Percentiles rank a stretch among this genome's conserved stretches.
Conservation (phyloP, 2,329 filamentous ascomycete genomes). For the Penicillium sp. region DNA sequence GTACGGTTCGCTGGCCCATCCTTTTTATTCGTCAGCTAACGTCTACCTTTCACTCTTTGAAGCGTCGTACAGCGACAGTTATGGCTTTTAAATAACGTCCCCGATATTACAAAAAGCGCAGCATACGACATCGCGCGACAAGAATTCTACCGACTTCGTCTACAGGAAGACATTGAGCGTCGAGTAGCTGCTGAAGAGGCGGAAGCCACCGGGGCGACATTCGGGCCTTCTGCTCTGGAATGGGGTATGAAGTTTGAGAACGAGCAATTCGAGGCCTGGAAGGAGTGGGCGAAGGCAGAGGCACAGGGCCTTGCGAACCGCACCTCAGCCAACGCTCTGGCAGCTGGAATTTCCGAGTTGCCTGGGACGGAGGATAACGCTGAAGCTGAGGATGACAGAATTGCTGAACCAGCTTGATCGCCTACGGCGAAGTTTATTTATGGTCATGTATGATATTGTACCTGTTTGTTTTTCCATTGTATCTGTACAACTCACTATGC, state of each 20-base stretch:
- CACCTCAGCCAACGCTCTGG: slow-evolving; percentile 41
- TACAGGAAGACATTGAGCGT: slow-evolving; percentile 79
- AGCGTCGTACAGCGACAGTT: slow-evolving; percentile 93
- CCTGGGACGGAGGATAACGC: slow-evolving; percentile 47
- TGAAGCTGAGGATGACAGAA: slow-evolving; percentile 23
- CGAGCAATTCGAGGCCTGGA: slow-evolving; percentile 80
- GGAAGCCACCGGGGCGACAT: slow-evolving; percentile 81
- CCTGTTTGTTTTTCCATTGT: slow-evolving; percentile 12
- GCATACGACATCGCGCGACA: slow-evolving; percentile 88
- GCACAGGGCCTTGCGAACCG: slow-evolving; percentile 44
- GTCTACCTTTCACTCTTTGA: slow-evolving; percentile 17
- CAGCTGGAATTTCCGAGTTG: slow-evolving; percentile 49
- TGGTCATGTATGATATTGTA: slow-evolving; percentile 27
- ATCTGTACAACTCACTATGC: slow-evolving; percentile 4
- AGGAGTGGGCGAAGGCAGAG: slow-evolving; percentile 71
- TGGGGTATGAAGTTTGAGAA: slow-evolving; percentile 84
- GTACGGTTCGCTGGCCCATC: slow-evolving; percentile 53
- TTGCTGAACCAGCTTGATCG: slow-evolving; percentile 8
- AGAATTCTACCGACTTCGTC: slow-evolving; percentile 87
- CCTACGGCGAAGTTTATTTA: background rate
- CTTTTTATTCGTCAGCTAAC: slow-evolving; percentile 16
- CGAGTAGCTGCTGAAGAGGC: slow-evolving; percentile 90
- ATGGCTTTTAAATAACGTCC: slow-evolving; percentile 74
- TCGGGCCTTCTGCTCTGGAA: slow-evolving; percentile 76
- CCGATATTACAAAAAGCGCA: slow-evolving; percentile 62